phyloP scores from a whole-genome alignment of 2,329 filamentous ascomycete species.

The Penicillium sp. region DNA sequence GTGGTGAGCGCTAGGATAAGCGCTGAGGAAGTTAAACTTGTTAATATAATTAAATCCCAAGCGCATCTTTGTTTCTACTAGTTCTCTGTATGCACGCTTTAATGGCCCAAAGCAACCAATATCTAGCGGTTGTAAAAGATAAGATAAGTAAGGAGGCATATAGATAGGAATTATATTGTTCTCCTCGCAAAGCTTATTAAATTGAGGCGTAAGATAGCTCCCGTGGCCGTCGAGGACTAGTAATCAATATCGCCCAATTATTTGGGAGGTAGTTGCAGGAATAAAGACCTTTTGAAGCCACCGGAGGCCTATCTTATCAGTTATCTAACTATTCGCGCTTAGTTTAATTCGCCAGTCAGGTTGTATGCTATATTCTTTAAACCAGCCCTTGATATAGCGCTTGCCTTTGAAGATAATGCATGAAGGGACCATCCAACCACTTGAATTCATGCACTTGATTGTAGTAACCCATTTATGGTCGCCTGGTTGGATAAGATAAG shows the following conservation, averaged over 20 bases:
- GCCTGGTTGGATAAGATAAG: neutral
- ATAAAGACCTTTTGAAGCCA: neutral
- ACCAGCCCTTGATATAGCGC: conserved; percentile 1
- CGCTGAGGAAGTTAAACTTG: neutral
- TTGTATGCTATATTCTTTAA: neutral
- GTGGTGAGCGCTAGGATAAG: neutral
- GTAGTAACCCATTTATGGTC: conserved; percentile 1
- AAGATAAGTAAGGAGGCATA: neutral
- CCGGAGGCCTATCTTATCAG: neutral
- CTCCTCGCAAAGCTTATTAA: neutral
- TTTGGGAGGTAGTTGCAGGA: neutral
- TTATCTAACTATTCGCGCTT: neutral
- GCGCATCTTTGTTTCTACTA: neutral
- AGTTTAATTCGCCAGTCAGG: neutral
- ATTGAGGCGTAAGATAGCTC: conserved; percentile 2
- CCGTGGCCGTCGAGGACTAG: neutral
- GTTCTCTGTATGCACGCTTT: neutral
- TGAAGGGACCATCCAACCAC: neutral
- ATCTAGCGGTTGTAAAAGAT: conserved; percentile 1
- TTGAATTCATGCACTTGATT: neutral
- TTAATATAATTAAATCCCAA: conserved; percentile 2
- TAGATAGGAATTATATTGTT: conserved; percentile 1
- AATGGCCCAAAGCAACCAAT: neutral
- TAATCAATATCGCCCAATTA: neutral
- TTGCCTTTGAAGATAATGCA: conserved; percentile 14